Percentiles rank a stretch among this genome's conserved stretches.
phyloP scores from a whole-genome alignment of 306 rosid species.

The Oemleria cerasiformis region DNA sequence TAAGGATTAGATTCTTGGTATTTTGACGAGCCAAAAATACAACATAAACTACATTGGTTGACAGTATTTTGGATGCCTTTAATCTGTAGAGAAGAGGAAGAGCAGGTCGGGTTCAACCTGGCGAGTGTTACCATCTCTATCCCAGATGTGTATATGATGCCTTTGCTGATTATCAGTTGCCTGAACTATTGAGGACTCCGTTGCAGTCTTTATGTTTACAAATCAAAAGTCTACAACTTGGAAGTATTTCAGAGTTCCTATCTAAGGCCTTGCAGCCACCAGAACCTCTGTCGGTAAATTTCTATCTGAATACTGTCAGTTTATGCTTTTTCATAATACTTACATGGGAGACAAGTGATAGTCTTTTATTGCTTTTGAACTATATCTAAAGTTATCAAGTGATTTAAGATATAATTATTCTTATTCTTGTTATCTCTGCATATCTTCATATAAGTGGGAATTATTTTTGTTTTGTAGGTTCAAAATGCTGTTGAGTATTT shows the following conservation, averaged over 20 bases:
- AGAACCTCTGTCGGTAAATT: slow-evolving; percentile 68
- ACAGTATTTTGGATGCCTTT: not conserved
- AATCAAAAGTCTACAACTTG: slow-evolving; percentile 90
- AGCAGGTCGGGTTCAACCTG: slow-evolving; percentile 97
- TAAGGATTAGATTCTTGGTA: too few species aligned
- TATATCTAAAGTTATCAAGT: not conserved
- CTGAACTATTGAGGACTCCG: slow-evolving; percentile 95
- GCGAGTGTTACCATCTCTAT: slow-evolving; percentile 91
- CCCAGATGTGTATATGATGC: slow-evolving; percentile 87
- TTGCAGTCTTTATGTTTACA: slow-evolving; percentile 94
- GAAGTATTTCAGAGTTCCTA: slow-evolving; percentile 86
- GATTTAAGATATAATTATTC: not conserved
- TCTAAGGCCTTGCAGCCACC: slow-evolving; percentile 96
- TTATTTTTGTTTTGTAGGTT: slow-evolving; percentile 46
- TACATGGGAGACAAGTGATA: not conserved
- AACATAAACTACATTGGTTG: not conserved
- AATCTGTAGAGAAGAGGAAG: slow-evolving; percentile 92
- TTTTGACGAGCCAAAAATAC: too few species aligned
- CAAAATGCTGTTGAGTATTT: slow-evolving; percentile 93
- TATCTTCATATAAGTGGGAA: not conserved
- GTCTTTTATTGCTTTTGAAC: not conserved
- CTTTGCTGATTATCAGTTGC: slow-evolving; percentile 85
- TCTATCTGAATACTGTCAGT: slow-evolving; percentile 10
- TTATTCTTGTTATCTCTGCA: not conserved
- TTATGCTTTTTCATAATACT: not conserved